These are phyloP conservation scores for Wickerhamomyces alni DNA, from an alignment of 805 yeast genomes.

Conservation along the genomic window DNA sequence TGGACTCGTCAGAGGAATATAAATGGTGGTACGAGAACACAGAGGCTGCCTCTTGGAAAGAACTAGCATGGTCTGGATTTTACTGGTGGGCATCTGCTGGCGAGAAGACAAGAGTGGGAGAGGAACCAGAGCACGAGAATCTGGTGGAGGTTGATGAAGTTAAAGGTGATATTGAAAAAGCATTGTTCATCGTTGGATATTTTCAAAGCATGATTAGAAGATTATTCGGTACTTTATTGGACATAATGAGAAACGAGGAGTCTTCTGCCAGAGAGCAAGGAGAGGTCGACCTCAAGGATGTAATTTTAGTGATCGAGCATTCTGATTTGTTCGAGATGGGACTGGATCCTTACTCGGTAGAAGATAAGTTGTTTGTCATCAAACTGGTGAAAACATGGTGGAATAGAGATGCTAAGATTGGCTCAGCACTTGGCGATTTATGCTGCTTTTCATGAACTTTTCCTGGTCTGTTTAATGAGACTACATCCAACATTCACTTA, in stretches of 20 bases:
- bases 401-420: constrained; percentile 36
- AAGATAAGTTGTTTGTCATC: constrained; percentile 40
- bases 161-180: constrained; percentile 19
- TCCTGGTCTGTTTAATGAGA: no score
- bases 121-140: constrained; percentile 35
- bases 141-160: constrained; percentile 13
- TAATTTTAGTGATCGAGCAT: constrained; percentile 28
- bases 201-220: constrained; percentile 44
- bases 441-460: constrained; percentile 24
- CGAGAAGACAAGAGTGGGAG: constrained; percentile 38
- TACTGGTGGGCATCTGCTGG: constrained; percentile 91
- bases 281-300: constrained; percentile 7
- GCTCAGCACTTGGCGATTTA: constrained; percentile 27
- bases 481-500: no score
- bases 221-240: constrained; percentile 33
- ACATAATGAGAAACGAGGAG: constrained; percentile 30
- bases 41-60: constrained; percentile 49
- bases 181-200: constrained; percentile 38
- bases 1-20: constrained; percentile 14
- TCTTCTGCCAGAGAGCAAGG: constrained; percentile 4
- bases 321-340: constrained; percentile 53
- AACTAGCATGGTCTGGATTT: constrained; percentile 61
- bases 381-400: constrained; percentile 42
- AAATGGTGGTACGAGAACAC: constrained; percentile 41
- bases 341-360: constrained; percentile 43